Conservation (phyloP, 1,139 yeast genomes). For the Pichia sp. region DNA sequence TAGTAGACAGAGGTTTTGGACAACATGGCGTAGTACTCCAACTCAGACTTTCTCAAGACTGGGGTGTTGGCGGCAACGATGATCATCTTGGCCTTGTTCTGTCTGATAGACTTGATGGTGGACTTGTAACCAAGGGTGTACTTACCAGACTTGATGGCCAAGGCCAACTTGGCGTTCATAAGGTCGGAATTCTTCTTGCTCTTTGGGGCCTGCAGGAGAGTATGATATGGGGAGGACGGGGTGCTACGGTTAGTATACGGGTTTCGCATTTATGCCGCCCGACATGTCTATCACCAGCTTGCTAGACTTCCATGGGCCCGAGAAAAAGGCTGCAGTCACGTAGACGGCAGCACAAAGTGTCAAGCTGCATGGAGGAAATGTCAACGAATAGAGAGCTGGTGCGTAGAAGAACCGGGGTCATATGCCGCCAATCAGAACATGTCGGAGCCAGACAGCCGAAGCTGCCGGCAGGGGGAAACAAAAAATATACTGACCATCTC, state of each 20-base stretch:
- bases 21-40: conserved; percentile 99
- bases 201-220: conserved; percentile 78
- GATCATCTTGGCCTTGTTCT: conserved; percentile 98
- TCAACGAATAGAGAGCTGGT: too few relatives aligned
- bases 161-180: conserved; percentile 97
- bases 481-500: conserved; percentile 85
- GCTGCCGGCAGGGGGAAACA: not conserved
- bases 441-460: not conserved
- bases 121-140: conserved; percentile 99
- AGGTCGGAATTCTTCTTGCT: conserved; percentile 78
- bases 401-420: too few relatives aligned
- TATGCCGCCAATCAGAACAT: too few relatives aligned
- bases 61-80: conserved; percentile 99
- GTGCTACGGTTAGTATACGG: conserved; percentile 9
- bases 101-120: conserved; percentile 96
- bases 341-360: not conserved
- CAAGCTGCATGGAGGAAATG: not conserved
- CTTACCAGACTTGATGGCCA: conserved; percentile 98
- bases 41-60: conserved; percentile 99
- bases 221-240: conserved; percentile 1
- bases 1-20: conserved; percentile 97
- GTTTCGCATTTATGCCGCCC: not conserved
- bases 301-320: too few relatives aligned
- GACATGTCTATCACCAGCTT: not conserved
- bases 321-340: too few relatives aligned